Evolutionary conservation across 2,329 filamentous ascomycete species (phyloP).

Genomic region (Cladophialophora bantiana): DNA sequence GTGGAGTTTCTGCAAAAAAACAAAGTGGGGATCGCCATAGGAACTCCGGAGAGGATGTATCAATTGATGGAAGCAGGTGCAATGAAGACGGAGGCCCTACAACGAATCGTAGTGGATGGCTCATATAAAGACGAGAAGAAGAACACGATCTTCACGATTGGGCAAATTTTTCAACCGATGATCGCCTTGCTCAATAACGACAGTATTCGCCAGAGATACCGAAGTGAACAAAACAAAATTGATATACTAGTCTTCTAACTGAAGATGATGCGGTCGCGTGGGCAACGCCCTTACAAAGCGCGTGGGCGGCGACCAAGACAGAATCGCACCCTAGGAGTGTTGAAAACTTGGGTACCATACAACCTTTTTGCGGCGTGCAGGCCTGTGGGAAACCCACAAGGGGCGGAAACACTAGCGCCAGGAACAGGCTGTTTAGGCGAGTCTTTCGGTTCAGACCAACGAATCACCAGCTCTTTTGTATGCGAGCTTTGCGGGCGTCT

Average conservation of each 20-base stretch:
- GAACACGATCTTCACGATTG: slow-evolving; percentile 92
- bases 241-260: slow-evolving; percentile 38
- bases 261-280: not conserved
- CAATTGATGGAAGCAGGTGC: slow-evolving; percentile 86
- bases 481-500: not conserved
- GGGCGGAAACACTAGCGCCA: slow-evolving; percentile 10
- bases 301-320: not conserved
- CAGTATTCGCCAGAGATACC: slow-evolving; percentile 59
- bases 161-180: slow-evolving; percentile 84
- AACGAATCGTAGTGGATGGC: slow-evolving; percentile 85
- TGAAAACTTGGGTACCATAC: not conserved
- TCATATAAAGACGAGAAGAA: slow-evolving; percentile 96
- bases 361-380: not conserved
- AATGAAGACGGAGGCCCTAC: slow-evolving; percentile 72
- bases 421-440: slow-evolving; percentile 12
- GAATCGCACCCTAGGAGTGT: not conserved
- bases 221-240: slow-evolving; percentile 20
- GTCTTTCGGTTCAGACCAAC: not conserved
- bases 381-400: not conserved
- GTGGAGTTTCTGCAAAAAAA: slow-evolving; percentile 74
- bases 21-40: slow-evolving; percentile 83
- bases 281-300: not conserved
- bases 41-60: slow-evolving; percentile 81
- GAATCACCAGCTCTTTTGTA: not conserved
- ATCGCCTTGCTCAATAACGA: slow-evolving; percentile 74